Conservation (phyloP, 163 green algal species). For the Scenedesmus sp. region DNA sequence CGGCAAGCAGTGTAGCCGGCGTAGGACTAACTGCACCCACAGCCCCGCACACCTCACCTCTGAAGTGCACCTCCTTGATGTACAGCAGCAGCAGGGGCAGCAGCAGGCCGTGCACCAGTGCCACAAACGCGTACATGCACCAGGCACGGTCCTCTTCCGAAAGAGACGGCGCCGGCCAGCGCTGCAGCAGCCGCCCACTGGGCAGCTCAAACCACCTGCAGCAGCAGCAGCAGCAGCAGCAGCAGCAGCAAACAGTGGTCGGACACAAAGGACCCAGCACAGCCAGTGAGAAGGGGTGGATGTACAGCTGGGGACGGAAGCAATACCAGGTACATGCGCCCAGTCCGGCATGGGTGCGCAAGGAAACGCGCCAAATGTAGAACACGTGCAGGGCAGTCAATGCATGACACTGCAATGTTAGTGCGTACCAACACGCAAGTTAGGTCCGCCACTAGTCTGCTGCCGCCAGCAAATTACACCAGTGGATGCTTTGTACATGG, state of each 20-base stretch:
- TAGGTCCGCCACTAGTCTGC: too few relatives aligned
- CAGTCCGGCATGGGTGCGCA: neutral
- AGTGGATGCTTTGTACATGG: too few relatives aligned
- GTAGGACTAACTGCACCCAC: neutral
- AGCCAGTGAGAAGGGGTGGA: neutral
- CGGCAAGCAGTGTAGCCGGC: neutral
- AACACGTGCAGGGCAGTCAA: neutral
- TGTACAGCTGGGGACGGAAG: too few relatives aligned
- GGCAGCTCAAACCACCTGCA: slow-evolving; percentile 53
- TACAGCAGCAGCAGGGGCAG: slow-evolving; percentile 52
- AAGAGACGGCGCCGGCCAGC: neutral
- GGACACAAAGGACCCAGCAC: neutral
- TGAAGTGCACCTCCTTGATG: slow-evolving; percentile 56
- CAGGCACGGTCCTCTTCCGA: neutral
- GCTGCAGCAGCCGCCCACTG: slow-evolving; percentile 31
- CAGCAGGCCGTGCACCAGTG: slow-evolving; percentile 48
- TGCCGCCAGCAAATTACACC: too few relatives aligned
- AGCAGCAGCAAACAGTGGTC: neutral
- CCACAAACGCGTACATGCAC: slow-evolving; percentile 56
- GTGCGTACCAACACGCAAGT: too few relatives aligned
- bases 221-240: neutral
- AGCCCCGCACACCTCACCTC: slow-evolving; percentile 4
- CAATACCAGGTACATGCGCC: neutral
- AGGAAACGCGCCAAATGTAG: neutral
- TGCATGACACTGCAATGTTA: too few relatives aligned